Percentiles rank a stretch among this genome's conserved stretches.
Conservation (phyloP, 345 rosid genomes). For the Diplotaxis tenuifolia region DNA sequence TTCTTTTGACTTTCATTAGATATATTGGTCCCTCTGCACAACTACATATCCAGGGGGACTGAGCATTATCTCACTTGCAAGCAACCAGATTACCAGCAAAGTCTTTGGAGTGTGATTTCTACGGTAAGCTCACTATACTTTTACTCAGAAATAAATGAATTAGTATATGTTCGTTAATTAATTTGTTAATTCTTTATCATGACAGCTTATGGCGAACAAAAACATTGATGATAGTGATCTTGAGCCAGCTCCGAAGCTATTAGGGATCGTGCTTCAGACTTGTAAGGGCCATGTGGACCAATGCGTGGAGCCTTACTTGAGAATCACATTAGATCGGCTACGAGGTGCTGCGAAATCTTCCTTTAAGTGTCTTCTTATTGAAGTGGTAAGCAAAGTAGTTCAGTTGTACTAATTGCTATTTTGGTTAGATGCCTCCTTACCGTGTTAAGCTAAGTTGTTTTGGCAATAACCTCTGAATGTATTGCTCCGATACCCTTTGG, state of each 20-base stretch:
- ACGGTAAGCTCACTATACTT: conserved; percentile 50
- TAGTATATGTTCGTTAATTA: neutral
- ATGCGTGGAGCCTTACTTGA: conserved; percentile 91
- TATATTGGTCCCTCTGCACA: conserved; percentile 93
- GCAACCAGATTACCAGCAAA: conserved; percentile 94
- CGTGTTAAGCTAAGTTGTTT: neutral
- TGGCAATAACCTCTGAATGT: conserved; percentile 20
- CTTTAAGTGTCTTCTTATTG: conserved; percentile 92
- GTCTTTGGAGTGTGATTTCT: conserved; percentile 90
- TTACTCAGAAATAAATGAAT: neutral
- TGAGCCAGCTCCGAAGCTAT: conserved; percentile 95
- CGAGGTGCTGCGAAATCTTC: conserved; percentile 69
- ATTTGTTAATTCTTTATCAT: conserved; percentile 14
- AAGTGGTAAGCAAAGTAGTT: conserved; percentile 68
- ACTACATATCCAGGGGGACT: conserved; percentile 89
- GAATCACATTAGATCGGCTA: conserved; percentile 75
- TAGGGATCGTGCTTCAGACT: conserved; percentile 91
- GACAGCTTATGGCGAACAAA: conserved; percentile 74
- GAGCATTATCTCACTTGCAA: conserved; percentile 78
- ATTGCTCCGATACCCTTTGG: conserved; percentile 12
- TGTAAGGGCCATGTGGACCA: conserved; percentile 98
- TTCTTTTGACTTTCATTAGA: conserved; percentile 46
- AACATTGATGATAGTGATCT: conserved; percentile 86
- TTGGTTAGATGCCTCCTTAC: conserved; percentile 5
- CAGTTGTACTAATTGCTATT: neutral